Percentiles rank a stretch among this genome's conserved stretches.
Conservation (phyloP, 1,284 basidiomycete species). For the Erythrobasidium hasegawianum region DNA sequence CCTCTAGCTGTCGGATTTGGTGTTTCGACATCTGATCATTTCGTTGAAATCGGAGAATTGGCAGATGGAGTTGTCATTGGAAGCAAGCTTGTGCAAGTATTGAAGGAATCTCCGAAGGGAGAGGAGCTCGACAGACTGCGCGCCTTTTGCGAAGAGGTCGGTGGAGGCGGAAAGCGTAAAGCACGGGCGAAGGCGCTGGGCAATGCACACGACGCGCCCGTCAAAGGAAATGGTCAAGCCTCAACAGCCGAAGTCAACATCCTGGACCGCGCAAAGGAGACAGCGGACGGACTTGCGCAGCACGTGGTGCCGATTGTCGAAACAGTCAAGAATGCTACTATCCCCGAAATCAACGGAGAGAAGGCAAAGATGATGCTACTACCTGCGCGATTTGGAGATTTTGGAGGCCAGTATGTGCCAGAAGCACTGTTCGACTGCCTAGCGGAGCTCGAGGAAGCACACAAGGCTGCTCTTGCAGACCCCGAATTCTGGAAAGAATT, state of each 20-base stretch:
- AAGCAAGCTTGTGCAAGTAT: conserved; percentile 71
- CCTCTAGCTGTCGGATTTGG: conserved; percentile 96
- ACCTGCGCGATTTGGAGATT: conserved; percentile 84
- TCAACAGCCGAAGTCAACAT: conserved; percentile 27
- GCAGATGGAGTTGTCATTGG: conserved; percentile 95
- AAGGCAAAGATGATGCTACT: conserved; percentile 50
- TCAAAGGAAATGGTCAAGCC: conserved; percentile 29
- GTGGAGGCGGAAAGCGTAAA: conserved; percentile 34
- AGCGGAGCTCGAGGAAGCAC: conserved; percentile 83
- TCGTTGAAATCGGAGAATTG: conserved; percentile 70
- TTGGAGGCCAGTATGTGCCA: conserved; percentile 95
- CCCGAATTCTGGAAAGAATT: conserved; percentile 93
- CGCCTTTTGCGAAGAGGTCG: conserved; percentile 34
- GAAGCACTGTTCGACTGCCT: conserved; percentile 90
- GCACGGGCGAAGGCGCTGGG: conserved; percentile 32
- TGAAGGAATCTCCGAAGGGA: conserved; percentile 41
- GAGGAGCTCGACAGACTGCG: conserved; percentile 15
- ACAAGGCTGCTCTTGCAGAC: conserved; percentile 78
- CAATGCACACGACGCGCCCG: conserved; percentile 33
- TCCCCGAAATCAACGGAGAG: conserved; percentile 18
- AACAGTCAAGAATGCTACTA: conserved; percentile 25
- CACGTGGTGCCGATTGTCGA: conserved; percentile 36
- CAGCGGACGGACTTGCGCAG: background rate
- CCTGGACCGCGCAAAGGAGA: conserved; percentile 27
- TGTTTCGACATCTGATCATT: conserved; percentile 87